These are phyloP conservation scores for Trichoderma atroviride DNA, from an alignment of 2,329 filamentous ascomycete species.

Conservation along the genomic window DNA sequence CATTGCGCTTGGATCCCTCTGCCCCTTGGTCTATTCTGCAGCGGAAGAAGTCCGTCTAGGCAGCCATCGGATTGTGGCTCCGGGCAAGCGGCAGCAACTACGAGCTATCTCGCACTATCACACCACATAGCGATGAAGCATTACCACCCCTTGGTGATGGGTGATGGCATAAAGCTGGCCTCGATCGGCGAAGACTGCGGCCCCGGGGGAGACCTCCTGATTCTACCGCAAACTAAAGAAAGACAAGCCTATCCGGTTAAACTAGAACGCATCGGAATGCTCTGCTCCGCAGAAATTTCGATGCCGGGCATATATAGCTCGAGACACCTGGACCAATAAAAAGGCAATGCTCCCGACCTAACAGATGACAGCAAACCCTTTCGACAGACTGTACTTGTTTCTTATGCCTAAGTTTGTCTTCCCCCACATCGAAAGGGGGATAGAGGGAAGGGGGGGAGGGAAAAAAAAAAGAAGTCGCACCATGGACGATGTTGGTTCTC, in stretches of 20 bases:
- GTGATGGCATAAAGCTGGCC: neutral
- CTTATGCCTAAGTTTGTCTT: slow-evolving; percentile 1
- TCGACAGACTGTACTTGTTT: neutral
- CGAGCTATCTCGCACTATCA: neutral
- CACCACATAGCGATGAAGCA: neutral
- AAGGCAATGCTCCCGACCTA: neutral
- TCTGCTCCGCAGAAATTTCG: slow-evolving; percentile 12
- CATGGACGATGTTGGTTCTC: neutral
- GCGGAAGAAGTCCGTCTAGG: neutral
- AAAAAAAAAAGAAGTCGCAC: slow-evolving; percentile 2
- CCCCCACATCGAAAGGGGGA: neutral
- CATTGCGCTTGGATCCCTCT: neutral
- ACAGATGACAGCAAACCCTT: slow-evolving; percentile 9
- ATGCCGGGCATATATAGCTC: slow-evolving; percentile 13
- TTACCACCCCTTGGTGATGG: neutral
- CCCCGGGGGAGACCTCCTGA: neutral
- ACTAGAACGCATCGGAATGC: slow-evolving; percentile 1
- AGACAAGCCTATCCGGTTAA: slow-evolving; percentile 16
- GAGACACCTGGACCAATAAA: slow-evolving; percentile 16
- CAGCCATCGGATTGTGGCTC: neutral
- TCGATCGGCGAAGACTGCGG: neutral
- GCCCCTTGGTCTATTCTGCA: neutral
- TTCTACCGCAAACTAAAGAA: neutral
- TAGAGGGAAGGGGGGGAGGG: neutral
- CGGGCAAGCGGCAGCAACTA: neutral